phyloP scores from a whole-genome alignment of 768 basidiomycete genomes.

The Lyophyllum shimeji region DNA sequence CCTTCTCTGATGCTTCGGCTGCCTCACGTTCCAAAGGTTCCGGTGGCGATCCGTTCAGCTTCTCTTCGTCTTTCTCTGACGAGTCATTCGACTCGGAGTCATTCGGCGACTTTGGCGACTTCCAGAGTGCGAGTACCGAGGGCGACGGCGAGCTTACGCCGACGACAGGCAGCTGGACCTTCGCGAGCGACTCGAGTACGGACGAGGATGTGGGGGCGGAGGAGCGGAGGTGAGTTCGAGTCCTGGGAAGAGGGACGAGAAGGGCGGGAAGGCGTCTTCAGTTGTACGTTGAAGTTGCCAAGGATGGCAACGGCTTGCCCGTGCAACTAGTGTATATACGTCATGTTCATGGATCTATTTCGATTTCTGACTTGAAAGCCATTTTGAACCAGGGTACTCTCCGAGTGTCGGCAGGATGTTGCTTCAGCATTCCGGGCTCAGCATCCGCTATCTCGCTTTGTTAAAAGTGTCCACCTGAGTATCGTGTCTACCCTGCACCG shows the following conservation, averaged over 20 bases:
- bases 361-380: not conserved
- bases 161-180: constrained; percentile 70
- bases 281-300: not conserved
- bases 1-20: constrained; percentile 70
- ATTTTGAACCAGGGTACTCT: not conserved
- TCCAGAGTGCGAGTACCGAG: constrained; percentile 46
- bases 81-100: constrained; percentile 55
- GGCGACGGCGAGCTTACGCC: constrained; percentile 51
- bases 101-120: constrained; percentile 84
- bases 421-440: not conserved
- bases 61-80: constrained; percentile 59
- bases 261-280: constrained; percentile 2
- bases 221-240: constrained; percentile 12
- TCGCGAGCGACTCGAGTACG: constrained; percentile 43
- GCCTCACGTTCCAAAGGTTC: constrained; percentile 13
- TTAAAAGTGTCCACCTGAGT: not conserved
- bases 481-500: not conserved
- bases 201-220: constrained; percentile 26
- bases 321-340: constrained; percentile 2
- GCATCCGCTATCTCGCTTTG: not conserved
- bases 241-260: constrained; percentile 6
- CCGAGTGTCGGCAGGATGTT: not conserved
- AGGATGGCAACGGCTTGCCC: not conserved
- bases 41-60: constrained; percentile 56
- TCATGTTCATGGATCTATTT: not conserved